Conservation (phyloP, 176 grass and related monocot genomes). For the Canna indica region DNA sequence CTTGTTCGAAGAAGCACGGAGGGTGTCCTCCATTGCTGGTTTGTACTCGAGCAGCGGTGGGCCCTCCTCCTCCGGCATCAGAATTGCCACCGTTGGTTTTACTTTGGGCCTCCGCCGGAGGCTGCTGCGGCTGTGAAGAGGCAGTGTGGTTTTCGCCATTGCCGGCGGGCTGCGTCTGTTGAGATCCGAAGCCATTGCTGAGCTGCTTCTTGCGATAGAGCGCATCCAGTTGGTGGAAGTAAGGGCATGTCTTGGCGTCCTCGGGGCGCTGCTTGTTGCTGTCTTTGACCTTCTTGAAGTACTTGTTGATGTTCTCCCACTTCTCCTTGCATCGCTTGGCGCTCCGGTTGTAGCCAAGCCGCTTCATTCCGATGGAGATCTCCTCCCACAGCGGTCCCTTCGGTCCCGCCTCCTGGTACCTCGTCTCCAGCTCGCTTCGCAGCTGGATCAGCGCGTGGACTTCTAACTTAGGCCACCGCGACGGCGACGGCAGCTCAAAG, state of each 20-base stretch:
- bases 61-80: conserved; percentile 15
- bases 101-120: conserved; percentile 22
- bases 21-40: conserved; percentile 45
- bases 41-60: conserved; percentile 29
- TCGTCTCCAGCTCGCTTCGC: conserved; percentile 57
- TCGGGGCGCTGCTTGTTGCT: conserved; percentile 88
- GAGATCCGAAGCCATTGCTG: not conserved
- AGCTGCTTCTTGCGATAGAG: conserved; percentile 66
- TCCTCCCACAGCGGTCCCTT: conserved; percentile 97
- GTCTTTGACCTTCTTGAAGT: conserved; percentile 99
- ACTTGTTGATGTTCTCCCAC: conserved; percentile 99
- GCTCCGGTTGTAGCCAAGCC: conserved; percentile 64
- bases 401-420: conserved; percentile 87
- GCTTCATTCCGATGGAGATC: conserved; percentile 66
- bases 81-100: conserved; percentile 11
- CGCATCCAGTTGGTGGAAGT: conserved; percentile 96
- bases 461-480: conserved; percentile 85
- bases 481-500: conserved; percentile 41
- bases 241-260: conserved; percentile 91
- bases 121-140: conserved; percentile 27
- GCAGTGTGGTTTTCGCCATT: conserved; percentile 9
- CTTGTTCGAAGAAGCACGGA: conserved; percentile 27
- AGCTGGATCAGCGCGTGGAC: conserved; percentile 80
- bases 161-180: not conserved
- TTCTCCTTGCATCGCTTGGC: conserved; percentile 97